These are phyloP conservation scores for Trichoderma sp. DNA, from an alignment of 2,329 filamentous ascomycete genomes.

Conservation along the genomic window DNA sequence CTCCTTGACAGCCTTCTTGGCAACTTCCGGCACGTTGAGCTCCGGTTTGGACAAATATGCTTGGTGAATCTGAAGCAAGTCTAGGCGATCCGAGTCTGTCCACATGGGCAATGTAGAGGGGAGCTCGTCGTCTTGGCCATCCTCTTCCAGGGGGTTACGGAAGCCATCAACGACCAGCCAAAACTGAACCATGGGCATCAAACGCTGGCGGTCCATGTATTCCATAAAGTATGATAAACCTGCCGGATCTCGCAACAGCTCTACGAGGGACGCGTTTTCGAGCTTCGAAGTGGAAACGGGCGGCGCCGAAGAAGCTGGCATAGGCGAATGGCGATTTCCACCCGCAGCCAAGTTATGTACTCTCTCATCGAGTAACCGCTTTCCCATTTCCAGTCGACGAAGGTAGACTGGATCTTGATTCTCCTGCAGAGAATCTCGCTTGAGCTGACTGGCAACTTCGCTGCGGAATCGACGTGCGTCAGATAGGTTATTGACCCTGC, in stretches of 20 bases:
- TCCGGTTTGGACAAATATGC: slow-evolving; percentile 83
- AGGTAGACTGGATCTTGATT: slow-evolving; percentile 84
- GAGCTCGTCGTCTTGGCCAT: slow-evolving; percentile 59
- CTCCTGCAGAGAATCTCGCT: slow-evolving; percentile 76
- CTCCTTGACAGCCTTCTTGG: slow-evolving; percentile 67
- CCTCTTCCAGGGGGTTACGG: slow-evolving; percentile 87
- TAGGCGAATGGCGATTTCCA: slow-evolving; percentile 48
- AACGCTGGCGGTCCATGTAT: slow-evolving; percentile 89
- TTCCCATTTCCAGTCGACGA: slow-evolving; percentile 87
- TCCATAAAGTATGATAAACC: slow-evolving; percentile 99
- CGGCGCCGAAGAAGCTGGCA: slow-evolving; percentile 30
- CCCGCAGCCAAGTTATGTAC: slow-evolving; percentile 77
- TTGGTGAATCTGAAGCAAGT: slow-evolving; percentile 89
- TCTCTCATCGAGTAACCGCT: slow-evolving; percentile 84
- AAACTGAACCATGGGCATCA: slow-evolving; percentile 92
- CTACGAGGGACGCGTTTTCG: slow-evolving; percentile 74
- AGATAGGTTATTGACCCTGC: slow-evolving; percentile 86
- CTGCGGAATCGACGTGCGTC: slow-evolving; percentile 91
- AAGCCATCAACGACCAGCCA: slow-evolving; percentile 98
- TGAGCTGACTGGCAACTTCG: slow-evolving; percentile 88
- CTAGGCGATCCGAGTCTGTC: slow-evolving; percentile 80
- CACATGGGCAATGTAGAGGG: slow-evolving; percentile 67
- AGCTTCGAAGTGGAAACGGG: slow-evolving; percentile 54
- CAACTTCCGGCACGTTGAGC: slow-evolving; percentile 71
- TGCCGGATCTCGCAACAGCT: slow-evolving; percentile 86